Conservation (phyloP, 139 green algal species). For the Mesotaenium endlicherianum region DNA sequence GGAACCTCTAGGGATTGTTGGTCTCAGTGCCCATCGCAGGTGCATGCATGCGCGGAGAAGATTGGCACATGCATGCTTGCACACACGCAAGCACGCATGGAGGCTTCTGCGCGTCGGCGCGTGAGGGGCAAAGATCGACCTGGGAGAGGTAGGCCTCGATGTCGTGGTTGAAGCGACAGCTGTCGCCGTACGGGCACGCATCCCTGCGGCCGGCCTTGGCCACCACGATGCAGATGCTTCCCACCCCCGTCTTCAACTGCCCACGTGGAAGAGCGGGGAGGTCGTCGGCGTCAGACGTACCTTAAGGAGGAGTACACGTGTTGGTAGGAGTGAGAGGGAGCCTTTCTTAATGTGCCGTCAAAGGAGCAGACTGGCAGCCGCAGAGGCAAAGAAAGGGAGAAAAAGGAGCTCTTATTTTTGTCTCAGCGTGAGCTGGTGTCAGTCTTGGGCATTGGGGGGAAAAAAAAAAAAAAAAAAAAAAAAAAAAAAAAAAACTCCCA, state of each 20-base stretch:
- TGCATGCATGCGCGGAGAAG: too few species aligned
- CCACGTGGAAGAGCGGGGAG: too few species aligned
- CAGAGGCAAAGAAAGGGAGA: background rate
- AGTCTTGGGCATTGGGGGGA: too few species aligned
- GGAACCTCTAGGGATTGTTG: too few species aligned
- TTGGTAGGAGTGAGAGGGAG: background rate
- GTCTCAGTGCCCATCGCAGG: too few species aligned
- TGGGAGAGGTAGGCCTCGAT: slow-evolving; percentile 3
- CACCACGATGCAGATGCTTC: slow-evolving; percentile 22
- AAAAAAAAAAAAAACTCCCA: too few species aligned
- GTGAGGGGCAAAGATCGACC: too few species aligned
- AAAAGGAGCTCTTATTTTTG: background rate
- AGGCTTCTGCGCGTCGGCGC: background rate
- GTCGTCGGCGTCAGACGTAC: background rate
- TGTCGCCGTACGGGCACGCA: slow-evolving; percentile 27
- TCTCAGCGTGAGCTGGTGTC: background rate
- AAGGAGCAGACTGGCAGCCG: background rate
- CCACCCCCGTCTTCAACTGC: slow-evolving; percentile 23
- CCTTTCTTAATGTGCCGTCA: background rate
- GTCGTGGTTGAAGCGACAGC: slow-evolving; percentile 45
- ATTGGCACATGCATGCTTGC: background rate
- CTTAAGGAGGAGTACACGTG: background rate
- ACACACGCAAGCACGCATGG: background rate
- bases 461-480: too few species aligned
- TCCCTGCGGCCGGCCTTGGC: background rate